phyloP scores from a whole-genome alignment of 2,329 filamentous ascomycete genomes.

The Coniella lustricola region DNA sequence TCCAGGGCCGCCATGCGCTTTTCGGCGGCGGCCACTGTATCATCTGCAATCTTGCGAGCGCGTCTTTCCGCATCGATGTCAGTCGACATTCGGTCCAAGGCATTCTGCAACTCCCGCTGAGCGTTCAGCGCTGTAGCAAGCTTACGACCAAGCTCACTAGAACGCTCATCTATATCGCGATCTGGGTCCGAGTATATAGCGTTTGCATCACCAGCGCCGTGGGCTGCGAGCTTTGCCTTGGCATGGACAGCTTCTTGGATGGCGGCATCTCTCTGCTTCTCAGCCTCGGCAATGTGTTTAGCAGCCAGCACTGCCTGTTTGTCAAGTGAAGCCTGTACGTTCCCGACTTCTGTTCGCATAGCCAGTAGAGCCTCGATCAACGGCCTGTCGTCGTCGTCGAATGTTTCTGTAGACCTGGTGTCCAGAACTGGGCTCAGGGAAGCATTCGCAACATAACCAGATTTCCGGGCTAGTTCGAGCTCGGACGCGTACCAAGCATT shows the following conservation, averaged over 20 bases:
- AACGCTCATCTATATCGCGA: conserved; percentile 57
- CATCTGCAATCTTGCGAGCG: conserved; percentile 78
- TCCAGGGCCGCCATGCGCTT: conserved; percentile 80
- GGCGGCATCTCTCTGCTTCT: conserved; percentile 90
- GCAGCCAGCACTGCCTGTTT: conserved; percentile 80
- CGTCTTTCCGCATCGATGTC: conserved; percentile 78
- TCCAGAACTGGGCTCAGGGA: conserved; percentile 69
- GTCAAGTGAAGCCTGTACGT: conserved; percentile 85
- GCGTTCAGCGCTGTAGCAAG: conserved; percentile 73
- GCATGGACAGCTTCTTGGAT: conserved; percentile 92
- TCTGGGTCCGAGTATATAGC: conserved; percentile 49
- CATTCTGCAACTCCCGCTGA: conserved; percentile 75
- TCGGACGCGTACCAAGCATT: conserved; percentile 98
- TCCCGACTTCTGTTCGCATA: conserved; percentile 83
- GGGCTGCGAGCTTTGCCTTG: conserved; percentile 83
- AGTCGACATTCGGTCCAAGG: conserved; percentile 58
- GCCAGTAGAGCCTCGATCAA: conserved; percentile 85
- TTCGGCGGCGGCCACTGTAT: conserved; percentile 75
- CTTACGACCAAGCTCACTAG: conserved; percentile 70
- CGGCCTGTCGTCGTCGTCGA: conserved; percentile 87
- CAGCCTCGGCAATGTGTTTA: conserved; percentile 84
- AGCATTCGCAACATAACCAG: conserved; percentile 72
- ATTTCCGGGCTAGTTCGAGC: conserved; percentile 81
- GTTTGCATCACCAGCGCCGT: conserved; percentile 56
- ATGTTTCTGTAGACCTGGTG: conserved; percentile 66